Evolutionary conservation across 2,329 filamentous ascomycete species (phyloP), one percentile per base, ranked within the genome.

Genomic region (Cadophora sp.): DNA sequence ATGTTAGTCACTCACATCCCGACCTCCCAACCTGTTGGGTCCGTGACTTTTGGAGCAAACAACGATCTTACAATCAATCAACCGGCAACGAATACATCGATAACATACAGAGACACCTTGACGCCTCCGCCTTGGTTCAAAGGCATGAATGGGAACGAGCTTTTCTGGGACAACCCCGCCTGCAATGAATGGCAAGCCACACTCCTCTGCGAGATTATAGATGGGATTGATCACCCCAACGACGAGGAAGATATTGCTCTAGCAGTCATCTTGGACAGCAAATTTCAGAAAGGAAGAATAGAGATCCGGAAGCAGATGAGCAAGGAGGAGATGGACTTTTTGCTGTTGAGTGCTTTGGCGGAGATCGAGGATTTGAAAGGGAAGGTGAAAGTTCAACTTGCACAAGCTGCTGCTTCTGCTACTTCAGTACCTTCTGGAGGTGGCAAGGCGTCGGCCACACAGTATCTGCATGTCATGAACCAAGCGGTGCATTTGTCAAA

Each of bases 161-260:
- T 58, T 1, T 58, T 14, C 55, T 41, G 55, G 55, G n/a, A 14
- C 3, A 58, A 22, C 39, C 33, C n/a, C 4, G 39, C 55, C 5
- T 58, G 30, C 55, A 58, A 41, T 18, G n/a, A 58, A 41, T 58
- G 30, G 30, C 33, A 58, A 58, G 55, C 55, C 5, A 58, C 55
- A 18, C 18, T 58, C 6, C 55, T n/a, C 20, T 58, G 30, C 8
- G 55, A 58, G n/a, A 58, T 58, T 4, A 20, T 58, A 13, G 33
- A 58, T 18, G 55, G 33, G 5, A 11, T 58, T 3, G 33, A 43
- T 7, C 55, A 58, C 22, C 33, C n/a, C 1, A 43, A 58, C 22
- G 55, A 58, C 33, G 55, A 58, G 8, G 55, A 58, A 18, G 55
- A 58, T 9, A 3, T 58, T 27, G 55, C 55, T 22, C 2, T 58